Evolutionary conservation across 257 asterid species (phyloP).

Genomic region (Linaria vulgaris): DNA sequence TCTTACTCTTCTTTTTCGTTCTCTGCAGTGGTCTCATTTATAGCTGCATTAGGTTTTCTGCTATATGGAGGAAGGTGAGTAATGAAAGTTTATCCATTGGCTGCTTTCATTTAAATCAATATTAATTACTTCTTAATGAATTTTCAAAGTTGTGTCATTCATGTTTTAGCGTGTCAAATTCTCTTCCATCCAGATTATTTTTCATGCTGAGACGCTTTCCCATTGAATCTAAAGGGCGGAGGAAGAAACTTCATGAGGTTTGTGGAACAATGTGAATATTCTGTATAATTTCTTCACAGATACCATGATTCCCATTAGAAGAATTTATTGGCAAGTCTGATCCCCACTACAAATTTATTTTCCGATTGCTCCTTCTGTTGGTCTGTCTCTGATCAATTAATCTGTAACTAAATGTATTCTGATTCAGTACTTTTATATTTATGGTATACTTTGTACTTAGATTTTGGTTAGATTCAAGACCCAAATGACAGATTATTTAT

Average conservation of each 20-base stretch:
- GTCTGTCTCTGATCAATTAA: no score
- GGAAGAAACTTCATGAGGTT: constrained; percentile 95
- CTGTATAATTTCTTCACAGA: not conserved
- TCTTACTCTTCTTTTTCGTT: constrained; percentile 31
- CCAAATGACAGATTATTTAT: no score
- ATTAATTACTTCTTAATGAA: constrained; percentile 9
- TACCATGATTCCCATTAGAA: constrained; percentile 2
- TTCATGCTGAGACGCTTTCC: constrained; percentile 89
- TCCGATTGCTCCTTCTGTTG: no score
- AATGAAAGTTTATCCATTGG: constrained; percentile 10
- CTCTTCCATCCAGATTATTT: constrained; percentile 59
- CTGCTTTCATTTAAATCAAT: constrained; percentile 18
- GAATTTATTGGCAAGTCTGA: no score
- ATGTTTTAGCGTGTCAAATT: constrained; percentile 15
- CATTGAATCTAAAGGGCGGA: constrained; percentile 93
- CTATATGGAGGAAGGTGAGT: constrained; percentile 92
- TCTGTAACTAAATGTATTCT: not conserved
- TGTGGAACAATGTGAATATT: constrained; percentile 16
- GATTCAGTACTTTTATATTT: not conserved
- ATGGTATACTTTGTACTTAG: no score
- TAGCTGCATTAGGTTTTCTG: constrained; percentile 91
- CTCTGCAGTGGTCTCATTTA: constrained; percentile 76
- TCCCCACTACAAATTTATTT: no score
- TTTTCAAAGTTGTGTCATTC: constrained; percentile 1
- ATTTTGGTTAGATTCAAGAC: no score